Evolutionary conservation across 2,329 filamentous ascomycete genomes (phyloP), one percentile per base, ranked within the genome.

Genomic region (Dothistroma septosporum): DNA sequence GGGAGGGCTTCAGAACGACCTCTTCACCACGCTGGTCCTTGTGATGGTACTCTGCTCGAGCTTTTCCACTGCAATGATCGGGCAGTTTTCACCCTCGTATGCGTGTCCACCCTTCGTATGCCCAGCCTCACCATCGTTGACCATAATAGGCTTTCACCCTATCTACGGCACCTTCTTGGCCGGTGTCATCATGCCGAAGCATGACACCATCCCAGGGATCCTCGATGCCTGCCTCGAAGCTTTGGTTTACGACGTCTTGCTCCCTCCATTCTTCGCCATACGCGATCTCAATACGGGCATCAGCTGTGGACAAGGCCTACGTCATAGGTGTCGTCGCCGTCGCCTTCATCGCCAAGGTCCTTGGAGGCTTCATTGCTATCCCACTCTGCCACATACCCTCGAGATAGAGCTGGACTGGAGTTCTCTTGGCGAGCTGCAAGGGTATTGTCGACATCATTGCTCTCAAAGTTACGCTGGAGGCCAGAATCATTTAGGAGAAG

Each of bases 361-460:
- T 87, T 12, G 92, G 91, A 37, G 91, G 90, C 19, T 87, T 90
- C 0, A 59, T 93, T 2, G 90, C 91, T 11, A 91, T 92, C 0
- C 83, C 85, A 35, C 71, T 85, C 4, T 89, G 85, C 68, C 90
- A 87, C 32, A 79, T 96, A 52, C 81, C 92, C 0, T 96, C 92
- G 92, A 85, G 92, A 61, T 92, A 96, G 73, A 91, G 88, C 62
- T 83, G 93, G 19, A 85, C 90, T 1, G 93, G 96, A 66, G 92
- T 92, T 9, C 85, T 87, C 22, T 76, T 96, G 69, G 96, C 96
- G 92, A 94, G 90, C 76, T 97, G 92, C 76, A 96, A 97, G 75
- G 92, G 92, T 68, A 80, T 96, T 11, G 91, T 96, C 0, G 92
- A 96, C 73, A 79, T 96, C 48, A 96, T 96, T 73, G 92, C 96